Percentiles rank a stretch among this genome's conserved stretches.
These are phyloP conservation scores for Mycena filopes DNA, from an alignment of 768 basidiomycete species.

Conservation along the genomic window DNA sequence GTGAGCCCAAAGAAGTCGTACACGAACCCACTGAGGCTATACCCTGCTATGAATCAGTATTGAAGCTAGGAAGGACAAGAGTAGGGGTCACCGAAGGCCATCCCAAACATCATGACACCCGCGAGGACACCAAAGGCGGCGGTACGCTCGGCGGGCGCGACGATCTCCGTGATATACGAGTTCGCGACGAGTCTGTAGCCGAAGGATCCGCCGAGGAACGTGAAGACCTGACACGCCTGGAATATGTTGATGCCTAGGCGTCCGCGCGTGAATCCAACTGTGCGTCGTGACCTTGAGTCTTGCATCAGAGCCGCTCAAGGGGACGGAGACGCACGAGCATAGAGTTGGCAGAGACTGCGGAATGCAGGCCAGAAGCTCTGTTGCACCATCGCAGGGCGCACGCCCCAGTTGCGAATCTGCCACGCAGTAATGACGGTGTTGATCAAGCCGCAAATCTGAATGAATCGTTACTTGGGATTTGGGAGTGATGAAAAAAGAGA, in stretches of 20 bases:
- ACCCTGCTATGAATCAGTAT: not conserved
- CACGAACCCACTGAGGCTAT: conserved; percentile 17
- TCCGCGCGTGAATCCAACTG: not conserved
- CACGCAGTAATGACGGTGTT: conserved; percentile 28
- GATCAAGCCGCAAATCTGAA: conserved; percentile 15
- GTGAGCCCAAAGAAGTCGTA: conserved; percentile 14
- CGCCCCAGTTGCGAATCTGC: conserved; percentile 29
- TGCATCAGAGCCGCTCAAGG: no score
- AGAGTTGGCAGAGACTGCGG: conserved; percentile 25
- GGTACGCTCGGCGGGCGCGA: conserved; percentile 21
- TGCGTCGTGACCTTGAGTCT: not conserved
- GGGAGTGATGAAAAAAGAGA: no score
- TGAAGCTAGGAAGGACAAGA: not conserved
- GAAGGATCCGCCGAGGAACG: conserved; percentile 20
- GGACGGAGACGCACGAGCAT: conserved; percentile 20
- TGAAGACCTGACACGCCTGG: conserved; percentile 23
- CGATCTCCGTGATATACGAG: conserved; percentile 30
- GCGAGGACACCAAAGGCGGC: conserved; percentile 26
- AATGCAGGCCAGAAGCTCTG: conserved; percentile 32
- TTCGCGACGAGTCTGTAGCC: conserved; percentile 25
- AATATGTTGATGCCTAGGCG: conserved; percentile 22
- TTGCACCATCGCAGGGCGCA: conserved; percentile 24
- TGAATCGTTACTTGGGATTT: not conserved
- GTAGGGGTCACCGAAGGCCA: conserved; percentile 19
- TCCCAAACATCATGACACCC: conserved; percentile 22